A percentile compares a stretch with the other conserved stretches of the same genome.
Conservation (phyloP, 495 filamentous ascomycete species). For the Lasiosphaeriaceae sp. region DNA sequence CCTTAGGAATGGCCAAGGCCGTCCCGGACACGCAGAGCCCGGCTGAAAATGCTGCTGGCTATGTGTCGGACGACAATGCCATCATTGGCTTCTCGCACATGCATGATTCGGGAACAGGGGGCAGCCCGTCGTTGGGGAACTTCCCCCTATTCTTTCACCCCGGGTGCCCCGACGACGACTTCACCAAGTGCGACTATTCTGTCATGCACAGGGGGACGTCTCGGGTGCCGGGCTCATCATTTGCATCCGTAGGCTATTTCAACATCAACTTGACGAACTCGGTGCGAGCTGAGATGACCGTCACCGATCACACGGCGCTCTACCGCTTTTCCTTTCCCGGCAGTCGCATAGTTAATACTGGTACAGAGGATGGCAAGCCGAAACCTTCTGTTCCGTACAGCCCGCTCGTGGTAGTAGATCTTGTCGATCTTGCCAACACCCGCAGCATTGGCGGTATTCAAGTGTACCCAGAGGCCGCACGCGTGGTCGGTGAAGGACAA, state of each 20-base stretch:
- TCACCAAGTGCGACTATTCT: constrained; percentile 57
- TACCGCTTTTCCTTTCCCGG: constrained; percentile 65
- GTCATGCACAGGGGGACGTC: constrained; percentile 42
- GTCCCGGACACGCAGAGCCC: constrained; percentile 55
- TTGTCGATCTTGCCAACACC: constrained; percentile 59
- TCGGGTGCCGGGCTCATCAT: constrained; percentile 48
- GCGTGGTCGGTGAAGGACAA: constrained; percentile 59
- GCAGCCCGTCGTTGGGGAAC: constrained; percentile 67
- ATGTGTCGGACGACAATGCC: constrained; percentile 53
- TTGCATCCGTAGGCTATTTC: constrained; percentile 68
- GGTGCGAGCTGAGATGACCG: constrained; percentile 70
- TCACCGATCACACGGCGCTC: constrained; percentile 58
- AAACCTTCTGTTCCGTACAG: constrained; percentile 36
- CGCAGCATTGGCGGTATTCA: constrained; percentile 54
- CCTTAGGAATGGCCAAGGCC: constrained; percentile 60
- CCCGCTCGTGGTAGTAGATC: constrained; percentile 60
- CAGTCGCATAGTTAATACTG: constrained; percentile 7
- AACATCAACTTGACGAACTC: constrained; percentile 55
- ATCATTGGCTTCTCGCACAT: constrained; percentile 56
- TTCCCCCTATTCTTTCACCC: constrained; percentile 70
- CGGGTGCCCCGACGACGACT: constrained; percentile 60
- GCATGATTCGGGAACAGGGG: constrained; percentile 61
- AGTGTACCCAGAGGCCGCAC: constrained; percentile 48
- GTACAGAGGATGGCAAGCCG: not conserved
- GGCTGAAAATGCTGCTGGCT: constrained; percentile 65